Conservation (phyloP, 495 filamentous ascomycete species). For the Trichoderma asperelloides region DNA sequence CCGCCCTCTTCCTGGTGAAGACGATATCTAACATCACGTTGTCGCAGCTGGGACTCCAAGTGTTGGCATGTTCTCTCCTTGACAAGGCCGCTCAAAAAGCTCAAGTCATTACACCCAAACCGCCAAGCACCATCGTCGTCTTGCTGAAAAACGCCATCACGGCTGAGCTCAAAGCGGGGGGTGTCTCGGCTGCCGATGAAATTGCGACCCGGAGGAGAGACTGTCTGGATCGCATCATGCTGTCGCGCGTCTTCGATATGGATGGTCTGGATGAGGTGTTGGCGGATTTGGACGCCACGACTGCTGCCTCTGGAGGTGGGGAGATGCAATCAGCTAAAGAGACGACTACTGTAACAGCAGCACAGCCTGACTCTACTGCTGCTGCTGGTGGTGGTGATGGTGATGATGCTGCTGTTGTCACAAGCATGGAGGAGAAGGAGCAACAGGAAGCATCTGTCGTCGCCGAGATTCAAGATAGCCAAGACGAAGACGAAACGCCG, state of each 20-base stretch:
- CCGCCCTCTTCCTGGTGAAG: too few relatives aligned
- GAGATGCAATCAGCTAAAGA: neutral
- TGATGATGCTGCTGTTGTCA: neutral
- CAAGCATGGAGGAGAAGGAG: neutral
- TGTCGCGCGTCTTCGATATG: slow-evolving; percentile 52
- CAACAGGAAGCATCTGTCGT: neutral
- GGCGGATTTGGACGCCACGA: slow-evolving; percentile 28
- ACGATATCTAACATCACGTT: neutral
- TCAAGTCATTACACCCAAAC: slow-evolving; percentile 30
- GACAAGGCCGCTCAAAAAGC: slow-evolving; percentile 12
- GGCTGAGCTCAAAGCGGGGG: slow-evolving; percentile 16
- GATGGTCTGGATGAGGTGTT: slow-evolving; percentile 50
- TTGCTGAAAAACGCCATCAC: slow-evolving; percentile 25
- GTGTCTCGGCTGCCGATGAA: slow-evolving; percentile 12
- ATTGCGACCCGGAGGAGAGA: slow-evolving; percentile 15
- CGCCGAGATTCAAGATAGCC: slow-evolving; percentile 23
- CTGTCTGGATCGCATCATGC: slow-evolving; percentile 41
- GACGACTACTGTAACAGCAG: neutral
- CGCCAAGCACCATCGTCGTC: slow-evolving; percentile 23
- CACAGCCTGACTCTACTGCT: neutral
- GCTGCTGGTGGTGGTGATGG: neutral
- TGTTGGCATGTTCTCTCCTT: slow-evolving; percentile 19
- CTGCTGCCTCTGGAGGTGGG: neutral
- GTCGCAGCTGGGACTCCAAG: slow-evolving; percentile 30
- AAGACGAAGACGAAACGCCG: slow-evolving; percentile 22